Conservation (phyloP, 2,329 filamentous ascomycete genomes). For the Alternaria conjuncta region DNA sequence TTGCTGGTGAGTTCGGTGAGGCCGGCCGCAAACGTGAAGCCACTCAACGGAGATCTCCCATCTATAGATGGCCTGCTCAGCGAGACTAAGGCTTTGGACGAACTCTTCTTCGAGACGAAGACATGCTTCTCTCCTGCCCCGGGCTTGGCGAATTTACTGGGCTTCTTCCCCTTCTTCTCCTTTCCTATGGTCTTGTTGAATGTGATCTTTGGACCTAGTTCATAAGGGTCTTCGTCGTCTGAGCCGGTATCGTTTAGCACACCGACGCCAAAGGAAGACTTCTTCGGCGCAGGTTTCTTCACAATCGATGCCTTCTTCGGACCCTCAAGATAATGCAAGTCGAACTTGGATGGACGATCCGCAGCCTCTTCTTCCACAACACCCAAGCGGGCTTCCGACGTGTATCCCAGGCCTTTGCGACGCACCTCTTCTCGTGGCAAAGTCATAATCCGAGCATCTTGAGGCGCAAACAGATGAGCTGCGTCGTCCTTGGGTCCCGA, state of each 20-base stretch:
- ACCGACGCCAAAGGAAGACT: constrained; percentile 83
- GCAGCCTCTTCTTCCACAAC: constrained; percentile 33
- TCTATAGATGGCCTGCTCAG: constrained; percentile 74
- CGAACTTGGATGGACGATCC: constrained; percentile 18
- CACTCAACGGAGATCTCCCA: constrained; percentile 77
- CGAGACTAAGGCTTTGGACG: constrained; percentile 53
- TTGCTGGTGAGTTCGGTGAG: constrained; percentile 51
- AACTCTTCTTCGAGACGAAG: constrained; percentile 74
- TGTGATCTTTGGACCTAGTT: constrained; percentile 86
- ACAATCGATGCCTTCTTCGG: constrained; percentile 19
- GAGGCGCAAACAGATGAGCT: constrained; percentile 82
- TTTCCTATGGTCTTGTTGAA: constrained; percentile 84
- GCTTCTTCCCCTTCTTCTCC: constrained; percentile 74
- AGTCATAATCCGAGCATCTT: constrained; percentile 73
- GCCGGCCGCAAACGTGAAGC: constrained; percentile 74
- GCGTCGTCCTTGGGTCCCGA: constrained; percentile 49
- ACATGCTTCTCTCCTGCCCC: constrained; percentile 70
- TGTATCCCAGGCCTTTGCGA: constrained; percentile 71
- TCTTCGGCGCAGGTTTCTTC: constrained; percentile 58
- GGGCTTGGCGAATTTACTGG: constrained; percentile 65
- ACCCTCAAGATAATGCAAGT: constrained; percentile 33
- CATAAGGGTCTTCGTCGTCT: constrained; percentile 93
- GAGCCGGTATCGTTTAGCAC: constrained; percentile 92
- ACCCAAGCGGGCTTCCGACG: constrained; percentile 63
- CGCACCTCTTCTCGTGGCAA: constrained; percentile 71